These are phyloP conservation scores for Lolium perenne DNA, from an alignment of 176 grass and related monocot species.

Conservation along the genomic window DNA sequence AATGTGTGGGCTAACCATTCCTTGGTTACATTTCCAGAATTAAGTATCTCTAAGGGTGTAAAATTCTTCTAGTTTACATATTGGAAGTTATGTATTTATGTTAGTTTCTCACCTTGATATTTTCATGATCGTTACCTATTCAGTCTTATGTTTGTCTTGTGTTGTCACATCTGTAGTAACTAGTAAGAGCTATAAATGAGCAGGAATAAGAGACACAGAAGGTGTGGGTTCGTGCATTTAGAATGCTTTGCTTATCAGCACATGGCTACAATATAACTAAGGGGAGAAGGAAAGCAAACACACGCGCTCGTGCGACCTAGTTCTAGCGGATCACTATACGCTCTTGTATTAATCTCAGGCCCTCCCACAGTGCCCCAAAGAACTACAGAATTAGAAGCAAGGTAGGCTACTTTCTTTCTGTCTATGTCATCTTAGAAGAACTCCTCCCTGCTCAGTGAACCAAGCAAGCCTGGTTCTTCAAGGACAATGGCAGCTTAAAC, in stretches of 20 bases:
- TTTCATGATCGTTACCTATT: background rate
- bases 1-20: background rate
- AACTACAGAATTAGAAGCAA: background rate
- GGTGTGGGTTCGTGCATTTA: background rate
- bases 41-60: conserved; percentile 1
- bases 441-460: background rate
- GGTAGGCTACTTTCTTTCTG: conserved; percentile 6
- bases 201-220: background rate
- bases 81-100: background rate
- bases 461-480: background rate
- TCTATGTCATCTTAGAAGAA: background rate
- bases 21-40: background rate
- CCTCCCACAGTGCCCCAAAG: background rate
- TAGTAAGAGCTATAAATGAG: background rate
- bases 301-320: background rate
- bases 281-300: background rate
- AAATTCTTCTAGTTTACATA: conserved; percentile 19
- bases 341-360: conserved; percentile 9
- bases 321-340: background rate
- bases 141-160: background rate
- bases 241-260: background rate
- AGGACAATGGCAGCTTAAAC: background rate
- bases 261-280: background rate
- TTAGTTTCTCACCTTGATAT: conserved; percentile 34
- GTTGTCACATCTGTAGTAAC: background rate